Percentiles rank a stretch among this genome's conserved stretches.
Conservation (phyloP, 345 rosid genomes). For the Eucalyptus regnans region DNA sequence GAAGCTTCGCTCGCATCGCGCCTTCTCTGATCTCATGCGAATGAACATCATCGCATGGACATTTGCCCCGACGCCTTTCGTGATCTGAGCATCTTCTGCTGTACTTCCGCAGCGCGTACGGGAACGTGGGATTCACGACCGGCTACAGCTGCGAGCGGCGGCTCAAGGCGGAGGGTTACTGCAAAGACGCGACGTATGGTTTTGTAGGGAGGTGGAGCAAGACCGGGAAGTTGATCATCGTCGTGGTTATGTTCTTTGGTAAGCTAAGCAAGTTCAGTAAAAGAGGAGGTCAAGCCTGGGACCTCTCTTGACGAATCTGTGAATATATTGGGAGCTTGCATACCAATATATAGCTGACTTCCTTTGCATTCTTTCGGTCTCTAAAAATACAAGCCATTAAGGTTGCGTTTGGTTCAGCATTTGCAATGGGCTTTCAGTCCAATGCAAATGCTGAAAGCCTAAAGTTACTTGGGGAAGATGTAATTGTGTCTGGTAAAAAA, state of each 20-base stretch:
- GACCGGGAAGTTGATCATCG: conserved; percentile 26
- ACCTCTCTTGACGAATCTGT: not conserved
- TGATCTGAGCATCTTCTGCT: not conserved
- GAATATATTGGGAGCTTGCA: not conserved
- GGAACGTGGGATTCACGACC: conserved; percentile 53
- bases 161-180: conserved; percentile 1
- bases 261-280: conserved; percentile 29
- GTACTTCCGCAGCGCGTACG: conserved; percentile 31
- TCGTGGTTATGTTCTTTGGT: conserved; percentile 43
- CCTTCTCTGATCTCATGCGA: not conserved
- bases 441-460: no score
- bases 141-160: conserved; percentile 46
- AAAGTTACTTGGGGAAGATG: no score
- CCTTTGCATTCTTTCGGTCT: not conserved
- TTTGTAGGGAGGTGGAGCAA: conserved; percentile 49
- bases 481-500: no score
- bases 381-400: not conserved
- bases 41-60: not conserved
- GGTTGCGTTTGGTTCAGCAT: no score
- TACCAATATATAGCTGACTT: not conserved
- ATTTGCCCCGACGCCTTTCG: not conserved
- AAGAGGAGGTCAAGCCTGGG: conserved; percentile 40
- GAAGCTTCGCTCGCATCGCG: not conserved
- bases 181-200: conserved; percentile 27
- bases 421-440: no score